A percentile compares a stretch with the other conserved stretches of the same genome.
phyloP scores from a whole-genome alignment of 805 yeast species.

The Lachancea waltii region DNA sequence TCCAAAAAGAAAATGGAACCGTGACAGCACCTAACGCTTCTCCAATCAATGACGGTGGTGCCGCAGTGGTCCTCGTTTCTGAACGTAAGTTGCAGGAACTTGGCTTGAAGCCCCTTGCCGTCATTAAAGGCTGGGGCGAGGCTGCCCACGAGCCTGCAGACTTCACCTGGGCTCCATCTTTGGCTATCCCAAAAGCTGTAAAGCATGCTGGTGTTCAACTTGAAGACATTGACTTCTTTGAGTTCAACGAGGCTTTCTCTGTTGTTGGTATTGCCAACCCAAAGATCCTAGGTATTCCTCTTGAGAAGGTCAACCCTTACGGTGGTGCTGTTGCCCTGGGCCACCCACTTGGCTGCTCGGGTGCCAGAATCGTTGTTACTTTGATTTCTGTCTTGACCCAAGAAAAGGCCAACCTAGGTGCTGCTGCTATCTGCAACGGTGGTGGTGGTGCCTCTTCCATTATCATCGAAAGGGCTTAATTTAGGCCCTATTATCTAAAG shows the following conservation, averaged over 20 bases:
- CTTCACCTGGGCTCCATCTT: constrained; percentile 92
- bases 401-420: constrained; percentile 85
- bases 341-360: constrained; percentile 94
- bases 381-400: constrained; percentile 71
- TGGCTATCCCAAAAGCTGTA: constrained; percentile 94
- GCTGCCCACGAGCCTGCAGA: constrained; percentile 94
- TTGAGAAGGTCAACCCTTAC: constrained; percentile 70
- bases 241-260: constrained; percentile 96
- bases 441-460: constrained; percentile 98
- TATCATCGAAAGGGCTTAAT: constrained; percentile 64
- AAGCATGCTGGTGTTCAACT: constrained; percentile 67
- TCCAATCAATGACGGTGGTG: constrained; percentile 95
- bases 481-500: background rate
- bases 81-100: constrained; percentile 80
- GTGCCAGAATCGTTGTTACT: constrained; percentile 89
- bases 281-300: constrained; percentile 56
- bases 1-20: constrained; percentile 89
- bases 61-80: constrained; percentile 85
- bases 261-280: constrained; percentile 92
- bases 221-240: constrained; percentile 79
- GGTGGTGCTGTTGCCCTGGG: constrained; percentile 98
- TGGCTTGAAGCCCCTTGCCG: constrained; percentile 82
- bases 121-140: constrained; percentile 93
- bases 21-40: constrained; percentile 98
- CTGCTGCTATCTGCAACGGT: constrained; percentile 97